These are phyloP conservation scores for Fraxinus velutina DNA, from an alignment of 305 asterid genomes.

Conservation along the genomic window DNA sequence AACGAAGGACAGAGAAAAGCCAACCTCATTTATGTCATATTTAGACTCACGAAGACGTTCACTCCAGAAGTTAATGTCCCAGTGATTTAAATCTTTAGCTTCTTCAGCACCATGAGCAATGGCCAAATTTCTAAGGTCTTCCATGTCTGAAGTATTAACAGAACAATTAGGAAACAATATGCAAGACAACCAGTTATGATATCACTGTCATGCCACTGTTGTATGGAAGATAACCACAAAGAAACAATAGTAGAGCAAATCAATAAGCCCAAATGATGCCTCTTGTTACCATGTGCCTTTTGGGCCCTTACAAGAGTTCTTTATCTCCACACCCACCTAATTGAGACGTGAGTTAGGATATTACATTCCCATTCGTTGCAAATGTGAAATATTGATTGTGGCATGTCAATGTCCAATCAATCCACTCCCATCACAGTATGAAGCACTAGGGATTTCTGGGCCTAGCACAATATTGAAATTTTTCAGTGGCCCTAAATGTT, in stretches of 20 bases:
- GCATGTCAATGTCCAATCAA: background rate
- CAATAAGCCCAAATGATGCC: background rate
- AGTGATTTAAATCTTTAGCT: slow-evolving; percentile 67
- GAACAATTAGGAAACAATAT: background rate
- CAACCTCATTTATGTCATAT: slow-evolving; percentile 74
- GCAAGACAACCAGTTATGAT: background rate
- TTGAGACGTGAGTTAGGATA: background rate
- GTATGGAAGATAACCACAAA: background rate
- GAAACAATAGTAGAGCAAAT: background rate
- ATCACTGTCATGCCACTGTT: background rate
- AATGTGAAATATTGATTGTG: background rate
- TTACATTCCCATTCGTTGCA: background rate
- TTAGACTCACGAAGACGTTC: slow-evolving; percentile 79
- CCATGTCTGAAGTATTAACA: slow-evolving; percentile 50
- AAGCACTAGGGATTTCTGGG: background rate
- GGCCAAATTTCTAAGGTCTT: slow-evolving; percentile 55
- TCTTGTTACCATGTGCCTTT: background rate
- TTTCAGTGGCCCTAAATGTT: background rate
- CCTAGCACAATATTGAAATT: background rate
- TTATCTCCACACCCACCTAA: background rate
- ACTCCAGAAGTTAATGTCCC: slow-evolving; percentile 81
- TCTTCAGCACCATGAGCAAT: slow-evolving; percentile 57
- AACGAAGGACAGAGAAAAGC: slow-evolving; percentile 20
- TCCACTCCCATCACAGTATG: background rate
- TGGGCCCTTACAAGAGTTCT: background rate